A percentile compares a stretch with the other conserved stretches of the same genome.
phyloP scores from a whole-genome alignment of 768 basidiomycete species.

The Phlebiopsis gigantea region DNA sequence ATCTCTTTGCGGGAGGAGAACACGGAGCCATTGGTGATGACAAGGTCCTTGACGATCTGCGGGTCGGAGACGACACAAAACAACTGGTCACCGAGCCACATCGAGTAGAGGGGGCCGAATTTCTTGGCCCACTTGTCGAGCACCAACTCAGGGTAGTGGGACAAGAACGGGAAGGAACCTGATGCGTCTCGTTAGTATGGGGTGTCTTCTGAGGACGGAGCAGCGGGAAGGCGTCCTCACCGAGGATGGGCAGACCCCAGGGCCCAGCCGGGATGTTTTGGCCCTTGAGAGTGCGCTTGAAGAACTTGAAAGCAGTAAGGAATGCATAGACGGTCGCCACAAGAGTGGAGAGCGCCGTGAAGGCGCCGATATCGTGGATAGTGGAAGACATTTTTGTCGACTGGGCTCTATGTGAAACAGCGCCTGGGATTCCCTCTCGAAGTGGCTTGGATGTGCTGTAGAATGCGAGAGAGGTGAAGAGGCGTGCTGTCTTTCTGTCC shows the following conservation, averaged over 20 bases:
- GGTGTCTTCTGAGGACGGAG: neutral
- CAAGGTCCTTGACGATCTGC: slow-evolving; percentile 37
- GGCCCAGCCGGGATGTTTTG: neutral
- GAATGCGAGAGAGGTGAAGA: neutral
- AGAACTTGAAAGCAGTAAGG: neutral
- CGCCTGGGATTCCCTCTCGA: neutral
- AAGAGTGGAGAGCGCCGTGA: neutral
- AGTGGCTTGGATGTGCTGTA: neutral
- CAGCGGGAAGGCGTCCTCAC: neutral
- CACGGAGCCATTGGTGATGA: slow-evolving; percentile 37
- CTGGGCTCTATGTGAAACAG: neutral
- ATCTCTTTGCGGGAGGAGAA: slow-evolving; percentile 41
- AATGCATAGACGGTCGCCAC: neutral
- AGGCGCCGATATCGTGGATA: neutral
- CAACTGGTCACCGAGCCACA: slow-evolving; percentile 42
- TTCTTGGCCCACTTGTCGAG: slow-evolving; percentile 23
- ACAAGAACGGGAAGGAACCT: slow-evolving; percentile 20
- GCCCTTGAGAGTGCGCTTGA: neutral
- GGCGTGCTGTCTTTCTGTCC: neutral
- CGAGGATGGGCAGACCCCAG: neutral
- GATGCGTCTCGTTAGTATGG: neutral
- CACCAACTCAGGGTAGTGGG: slow-evolving; percentile 33
- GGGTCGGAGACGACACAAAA: slow-evolving; percentile 41
- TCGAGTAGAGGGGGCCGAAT: slow-evolving; percentile 38
- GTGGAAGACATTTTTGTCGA: neutral